Evolutionary conservation across 441 rosid species (phyloP), one percentile per base, ranked within the genome.

Genomic region (Syzygium malaccense): DNA sequence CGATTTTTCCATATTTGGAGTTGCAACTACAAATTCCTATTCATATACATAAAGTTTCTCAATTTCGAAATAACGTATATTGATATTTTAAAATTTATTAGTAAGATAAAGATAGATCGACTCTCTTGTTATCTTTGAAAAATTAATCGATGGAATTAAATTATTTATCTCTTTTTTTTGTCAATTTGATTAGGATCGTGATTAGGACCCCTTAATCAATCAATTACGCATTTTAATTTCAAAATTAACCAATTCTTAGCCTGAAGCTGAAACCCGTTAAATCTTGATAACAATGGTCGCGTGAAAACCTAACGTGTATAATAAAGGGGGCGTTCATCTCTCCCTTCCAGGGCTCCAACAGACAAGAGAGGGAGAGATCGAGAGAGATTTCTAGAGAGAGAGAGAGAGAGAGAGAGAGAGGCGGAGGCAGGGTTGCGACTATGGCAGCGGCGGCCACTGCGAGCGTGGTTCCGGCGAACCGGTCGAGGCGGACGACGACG

Each of bases 401-500:
- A 12, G 28, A 57, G n/a, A 23, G 62, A 75, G n/a, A 37, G 80
- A 71, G 80, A 71, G 45, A 71, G 5, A 37, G 83, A 41, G 51
- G 83, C 83, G 51, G n/a, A 75, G 51, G 23, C 51, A 75, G 83
- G n/a, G 51, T 75, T 75, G 83, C 53, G 53, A 75, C 1, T 0
- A 75, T 66, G 87, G 89, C 89, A 53, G 85, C 87, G 87, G 84
- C 64, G 28, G 80, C 58, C 48, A 26, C 86, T 48, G 54, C 83
- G 33, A 88, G 87, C 85, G 89, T 88, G 60, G 89, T 88, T 55
- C 89, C 89, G 68, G 87, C 89, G 51, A 88, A 88, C 85, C 80
- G 89, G 54, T 53, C 87, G 64, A 56, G 87, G 68, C 55, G 89
- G 49, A 30, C 62, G n/a, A 51, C 89, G 88, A 92, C 89, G 89